phyloP scores from a whole-genome alignment of 768 basidiomycete species.

The Psilocybe subaeruginosa region DNA sequence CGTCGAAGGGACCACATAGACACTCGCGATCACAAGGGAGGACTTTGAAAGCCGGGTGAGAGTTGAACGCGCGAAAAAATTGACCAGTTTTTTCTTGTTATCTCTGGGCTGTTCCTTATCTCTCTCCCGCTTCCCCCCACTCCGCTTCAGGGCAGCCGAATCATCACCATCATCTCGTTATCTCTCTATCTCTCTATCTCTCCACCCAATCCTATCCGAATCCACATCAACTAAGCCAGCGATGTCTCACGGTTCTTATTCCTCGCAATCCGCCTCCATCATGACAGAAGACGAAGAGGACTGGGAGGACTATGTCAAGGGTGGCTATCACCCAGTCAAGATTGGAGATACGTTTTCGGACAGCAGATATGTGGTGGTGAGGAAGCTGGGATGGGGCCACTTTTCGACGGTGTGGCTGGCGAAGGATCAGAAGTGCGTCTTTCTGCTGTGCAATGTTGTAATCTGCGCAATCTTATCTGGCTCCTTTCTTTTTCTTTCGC shows the following conservation, averaged over 20 bases:
- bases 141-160: too few species aligned
- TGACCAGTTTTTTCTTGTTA: too few species aligned
- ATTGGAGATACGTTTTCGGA: constrained; percentile 91
- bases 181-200: too few species aligned
- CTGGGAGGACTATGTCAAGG: constrained; percentile 83
- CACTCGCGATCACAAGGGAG: too few species aligned
- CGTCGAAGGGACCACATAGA: too few species aligned
- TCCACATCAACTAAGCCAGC: constrained; percentile 2
- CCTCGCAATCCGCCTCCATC: constrained; percentile 73
- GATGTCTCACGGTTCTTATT: constrained; percentile 78
- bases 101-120: too few species aligned
- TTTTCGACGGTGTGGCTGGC: constrained; percentile 95
- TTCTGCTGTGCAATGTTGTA: background rate
- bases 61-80: too few species aligned
- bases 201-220: too few species aligned
- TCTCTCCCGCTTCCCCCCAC: too few species aligned
- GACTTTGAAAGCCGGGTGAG: too few species aligned
- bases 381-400: constrained; percentile 96
- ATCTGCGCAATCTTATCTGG: constrained; percentile 19
- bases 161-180: too few species aligned
- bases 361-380: constrained; percentile 85
- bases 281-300: constrained; percentile 94
- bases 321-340: constrained; percentile 91
- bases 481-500: background rate
- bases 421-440: constrained; percentile 73